Percentiles rank a stretch among this genome's conserved stretches.
Conservation (phyloP, 2,329 filamentous ascomycete genomes). For the Ophiostoma himal-ulmi region DNA sequence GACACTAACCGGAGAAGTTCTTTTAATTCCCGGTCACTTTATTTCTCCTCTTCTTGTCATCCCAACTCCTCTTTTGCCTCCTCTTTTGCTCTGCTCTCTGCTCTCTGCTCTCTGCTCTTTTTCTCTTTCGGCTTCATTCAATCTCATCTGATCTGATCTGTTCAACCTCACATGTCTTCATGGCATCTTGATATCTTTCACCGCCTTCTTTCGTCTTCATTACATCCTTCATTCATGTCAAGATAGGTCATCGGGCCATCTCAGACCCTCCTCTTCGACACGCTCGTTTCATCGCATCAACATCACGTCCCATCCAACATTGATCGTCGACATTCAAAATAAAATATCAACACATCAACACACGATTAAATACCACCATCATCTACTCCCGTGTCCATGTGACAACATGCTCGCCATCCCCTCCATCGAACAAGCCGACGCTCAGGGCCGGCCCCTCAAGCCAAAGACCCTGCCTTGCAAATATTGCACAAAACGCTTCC, state of each 20-base stretch:
- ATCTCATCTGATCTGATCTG: not conserved
- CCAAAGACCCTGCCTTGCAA: conserved; percentile 58
- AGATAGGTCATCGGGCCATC: no score
- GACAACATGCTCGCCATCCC: conserved; percentile 46
- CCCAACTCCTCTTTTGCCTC: not conserved
- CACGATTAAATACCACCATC: no score
- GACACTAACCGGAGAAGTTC: not conserved
- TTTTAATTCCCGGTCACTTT: not conserved
- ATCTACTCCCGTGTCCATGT: not conserved
- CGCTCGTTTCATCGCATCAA: no score
- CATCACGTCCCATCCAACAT: no score
- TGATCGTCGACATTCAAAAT: not conserved
- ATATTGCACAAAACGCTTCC: conserved; percentile 59
- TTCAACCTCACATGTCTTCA: no score
- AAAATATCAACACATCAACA: not conserved
- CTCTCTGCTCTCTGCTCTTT: not conserved
- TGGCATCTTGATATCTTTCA: no score
- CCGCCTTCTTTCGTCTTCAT: no score
- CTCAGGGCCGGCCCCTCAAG: conserved; percentile 51
- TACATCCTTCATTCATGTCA: no score
- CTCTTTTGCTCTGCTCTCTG: not conserved
- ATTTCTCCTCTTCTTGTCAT: not conserved
- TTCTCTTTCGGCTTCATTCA: not conserved
- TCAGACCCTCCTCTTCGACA: not conserved
- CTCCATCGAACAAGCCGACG: conserved; percentile 46